Conservation (phyloP, 345 rosid genomes). For the Gossypium mustelinum region DNA sequence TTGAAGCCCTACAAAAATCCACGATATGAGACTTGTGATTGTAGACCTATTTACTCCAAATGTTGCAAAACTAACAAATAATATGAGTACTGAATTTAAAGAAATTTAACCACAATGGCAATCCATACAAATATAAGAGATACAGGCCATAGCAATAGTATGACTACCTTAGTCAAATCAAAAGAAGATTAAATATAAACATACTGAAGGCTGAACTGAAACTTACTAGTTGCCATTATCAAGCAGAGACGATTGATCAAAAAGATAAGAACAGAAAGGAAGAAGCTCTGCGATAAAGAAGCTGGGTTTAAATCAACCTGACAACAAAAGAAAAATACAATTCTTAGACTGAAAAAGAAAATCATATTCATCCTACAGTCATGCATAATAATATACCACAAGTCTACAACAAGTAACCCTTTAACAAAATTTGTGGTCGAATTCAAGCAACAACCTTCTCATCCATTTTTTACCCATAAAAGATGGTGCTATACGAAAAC, state of each 20-base stretch:
- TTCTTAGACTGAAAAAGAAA: not conserved
- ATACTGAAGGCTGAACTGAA: not conserved
- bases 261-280: constrained; percentile 1
- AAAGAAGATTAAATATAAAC: not conserved
- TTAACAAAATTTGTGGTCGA: not conserved
- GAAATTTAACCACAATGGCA: not conserved
- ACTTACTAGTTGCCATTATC: constrained; percentile 21
- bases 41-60: not conserved
- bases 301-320: not conserved
- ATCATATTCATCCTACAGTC: not conserved
- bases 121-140: not conserved
- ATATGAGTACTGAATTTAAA: not conserved
- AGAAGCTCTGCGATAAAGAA: constrained; percentile 2
- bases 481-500: not conserved
- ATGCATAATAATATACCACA: not conserved
- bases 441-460: too few species aligned
- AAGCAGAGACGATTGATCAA: constrained; percentile 2
- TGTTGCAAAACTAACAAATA: not conserved
- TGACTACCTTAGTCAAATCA: not conserved
- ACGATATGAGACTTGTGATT: not conserved
- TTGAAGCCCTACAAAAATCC: constrained; percentile 15
- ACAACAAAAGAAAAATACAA: not conserved
- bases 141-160: not conserved
- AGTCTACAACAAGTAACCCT: not conserved
- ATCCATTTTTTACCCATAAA: too few species aligned